These are phyloP conservation scores for Colletotrichum sp. DNA, from an alignment of 2,329 filamentous ascomycete species.

Conservation along the genomic window DNA sequence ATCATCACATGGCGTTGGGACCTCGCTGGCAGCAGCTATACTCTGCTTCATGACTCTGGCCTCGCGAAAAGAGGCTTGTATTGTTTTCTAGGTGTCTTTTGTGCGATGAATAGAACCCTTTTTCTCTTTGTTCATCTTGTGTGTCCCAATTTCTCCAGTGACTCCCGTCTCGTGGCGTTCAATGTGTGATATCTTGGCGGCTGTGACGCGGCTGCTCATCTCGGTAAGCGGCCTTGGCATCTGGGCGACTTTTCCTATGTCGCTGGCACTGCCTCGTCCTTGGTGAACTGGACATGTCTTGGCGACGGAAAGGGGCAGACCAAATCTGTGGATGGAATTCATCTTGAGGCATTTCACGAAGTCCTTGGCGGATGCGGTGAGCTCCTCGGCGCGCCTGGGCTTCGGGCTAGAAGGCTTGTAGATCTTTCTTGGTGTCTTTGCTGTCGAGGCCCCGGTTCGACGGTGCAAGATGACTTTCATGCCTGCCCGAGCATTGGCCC, in stretches of 20 bases:
- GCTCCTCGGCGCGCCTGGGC: not conserved
- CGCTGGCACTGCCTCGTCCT: not conserved
- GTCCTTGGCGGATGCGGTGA: not conserved
- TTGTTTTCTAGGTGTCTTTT: conserved; percentile 7
- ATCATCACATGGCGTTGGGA: conserved; percentile 19
- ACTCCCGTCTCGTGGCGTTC: not conserved
- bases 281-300: not conserved
- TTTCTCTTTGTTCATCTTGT: not conserved
- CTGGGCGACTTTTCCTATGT: not conserved
- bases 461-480: not conserved
- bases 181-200: not conserved
- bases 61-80: not conserved
- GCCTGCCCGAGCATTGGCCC: not conserved
- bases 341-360: not conserved
- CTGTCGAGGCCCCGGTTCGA: not conserved
- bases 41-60: conserved; percentile 16
- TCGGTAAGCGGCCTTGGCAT: not conserved
- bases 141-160: not conserved
- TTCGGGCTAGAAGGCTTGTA: not conserved
- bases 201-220: not conserved
- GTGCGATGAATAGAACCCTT: conserved; percentile 11
- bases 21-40: conserved; percentile 10
- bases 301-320: not conserved
- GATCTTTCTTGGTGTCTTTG: not conserved
- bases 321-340: too few relatives aligned